Evolutionary conservation across 805 yeast species (phyloP).

Genomic region (Candida endomychidarum): DNA sequence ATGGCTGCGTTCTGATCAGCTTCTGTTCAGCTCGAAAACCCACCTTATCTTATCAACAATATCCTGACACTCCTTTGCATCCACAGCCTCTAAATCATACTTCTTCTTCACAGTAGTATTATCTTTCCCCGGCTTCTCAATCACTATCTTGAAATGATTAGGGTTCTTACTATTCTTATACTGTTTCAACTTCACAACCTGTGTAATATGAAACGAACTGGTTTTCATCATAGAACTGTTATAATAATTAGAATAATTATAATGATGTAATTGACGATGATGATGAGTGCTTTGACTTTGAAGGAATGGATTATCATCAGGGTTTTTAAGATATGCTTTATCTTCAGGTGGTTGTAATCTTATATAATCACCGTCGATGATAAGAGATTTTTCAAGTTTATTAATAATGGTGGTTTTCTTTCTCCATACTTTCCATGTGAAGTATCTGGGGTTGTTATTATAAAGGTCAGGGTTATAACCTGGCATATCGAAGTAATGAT

Average conservation of each 20-base stretch:
- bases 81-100: constrained; percentile 81
- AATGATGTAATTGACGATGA: constrained; percentile 39
- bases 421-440: constrained; percentile 85
- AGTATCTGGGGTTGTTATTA: constrained; percentile 57
- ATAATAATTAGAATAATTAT: constrained; percentile 40
- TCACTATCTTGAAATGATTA: constrained; percentile 76
- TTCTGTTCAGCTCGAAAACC: constrained; percentile 56
- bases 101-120: constrained; percentile 61
- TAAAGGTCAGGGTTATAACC: constrained; percentile 30
- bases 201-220: constrained; percentile 80
- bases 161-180: constrained; percentile 63
- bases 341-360: constrained; percentile 87
- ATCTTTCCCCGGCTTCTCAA: constrained; percentile 37
- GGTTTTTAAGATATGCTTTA: constrained; percentile 41
- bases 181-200: constrained; percentile 72
- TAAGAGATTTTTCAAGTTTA: constrained; percentile 77
- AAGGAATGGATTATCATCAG: constrained; percentile 32
- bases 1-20: too few relatives aligned
- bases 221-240: constrained; percentile 79
- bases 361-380: constrained; percentile 92
- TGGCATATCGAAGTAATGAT: constrained; percentile 30
- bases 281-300: constrained; percentile 24
- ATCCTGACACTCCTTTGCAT: constrained; percentile 60
- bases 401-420: constrained; percentile 81
- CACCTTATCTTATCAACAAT: constrained; percentile 70